Evolutionary conservation across 371 early-diverging fungal genomes (phyloP), one percentile per base, ranked within the genome.

Genomic region (Fennellomyces sp.): DNA sequence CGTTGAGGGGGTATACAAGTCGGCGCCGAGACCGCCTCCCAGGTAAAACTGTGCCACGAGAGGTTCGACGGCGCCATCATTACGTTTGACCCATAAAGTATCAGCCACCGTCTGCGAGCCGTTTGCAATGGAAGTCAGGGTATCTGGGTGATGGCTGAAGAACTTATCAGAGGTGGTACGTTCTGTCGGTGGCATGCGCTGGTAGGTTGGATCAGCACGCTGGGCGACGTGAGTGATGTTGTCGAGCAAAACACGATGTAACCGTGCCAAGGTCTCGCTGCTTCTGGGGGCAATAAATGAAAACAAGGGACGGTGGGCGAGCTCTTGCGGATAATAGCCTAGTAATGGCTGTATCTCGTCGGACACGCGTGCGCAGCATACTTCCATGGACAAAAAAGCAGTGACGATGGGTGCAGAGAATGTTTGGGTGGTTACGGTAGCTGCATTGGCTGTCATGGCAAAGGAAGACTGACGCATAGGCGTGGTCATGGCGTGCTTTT

Each of bases 251-350:
- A 75, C 59, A 11, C 70, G 63, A 35, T 81, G 73, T 0, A 84
- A 59, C 29, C 67, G 52, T 6, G 76, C 70, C 31, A 87, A 52
- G 19, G 77, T 78, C 61, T 72, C 68, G 3, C 68, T 68, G 48
- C 83, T 83, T 36, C 73, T 73, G 10, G 65, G 61, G 3, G 75
- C 77, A 41, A 87, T 63, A 38, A 84, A 83, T 3, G 81, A 76
- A 56, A 80, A 78, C n/a, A 87, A 61, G 1, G 88, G 73, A 28
- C 78, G 77, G 70, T 84, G 78, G 1, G 81, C 75, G 6, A 87
- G 68, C 56, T 87, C 84, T 57, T 78, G 79, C 0, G 88, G 84
- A 42, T 83, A 83, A 54, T 83, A 87, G 3, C 83, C 86, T 80
- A 84, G 80, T 17, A 75, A 53, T 10, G 65, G 71, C 19, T 74